Conservation (phyloP, 192 early-diverging fungal species). For the Chytriomyces sp. region DNA sequence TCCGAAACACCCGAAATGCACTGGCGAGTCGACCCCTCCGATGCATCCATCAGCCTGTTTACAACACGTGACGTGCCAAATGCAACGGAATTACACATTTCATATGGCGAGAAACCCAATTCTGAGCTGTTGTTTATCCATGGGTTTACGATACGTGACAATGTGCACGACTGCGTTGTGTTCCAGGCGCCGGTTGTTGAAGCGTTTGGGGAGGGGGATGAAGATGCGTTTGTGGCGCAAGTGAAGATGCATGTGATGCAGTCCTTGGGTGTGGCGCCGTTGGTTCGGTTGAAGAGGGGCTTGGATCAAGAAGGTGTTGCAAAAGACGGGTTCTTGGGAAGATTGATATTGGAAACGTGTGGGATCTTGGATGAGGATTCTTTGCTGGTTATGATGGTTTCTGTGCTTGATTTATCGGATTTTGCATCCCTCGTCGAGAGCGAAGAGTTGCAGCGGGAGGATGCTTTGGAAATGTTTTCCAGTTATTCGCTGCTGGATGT, state of each 20-base stretch:
- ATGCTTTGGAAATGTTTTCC: not conserved
- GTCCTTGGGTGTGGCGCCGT: not conserved
- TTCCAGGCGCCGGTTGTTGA: slow-evolving; percentile 43
- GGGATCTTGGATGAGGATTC: slow-evolving; percentile 7
- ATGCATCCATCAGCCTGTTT: slow-evolving; percentile 42
- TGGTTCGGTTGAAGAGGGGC: not conserved
- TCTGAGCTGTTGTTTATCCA: slow-evolving; percentile 73
- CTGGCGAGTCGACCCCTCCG: slow-evolving; percentile 55
- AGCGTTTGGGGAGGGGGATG: slow-evolving; percentile 19
- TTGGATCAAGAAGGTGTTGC: not conserved
- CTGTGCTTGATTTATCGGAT: slow-evolving; percentile 1
- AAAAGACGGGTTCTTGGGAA: not conserved
- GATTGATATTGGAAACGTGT: not conserved
- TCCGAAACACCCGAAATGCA: slow-evolving; percentile 56
- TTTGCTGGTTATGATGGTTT: slow-evolving; percentile 6
- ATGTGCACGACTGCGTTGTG: slow-evolving; percentile 46
- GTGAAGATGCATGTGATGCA: not conserved
- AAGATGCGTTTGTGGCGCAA: slow-evolving; percentile 4
- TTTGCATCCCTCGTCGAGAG: not conserved
- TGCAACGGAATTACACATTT: slow-evolving; percentile 60
- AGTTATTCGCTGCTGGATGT: slow-evolving; percentile 1
- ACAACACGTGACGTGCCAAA: slow-evolving; percentile 12
- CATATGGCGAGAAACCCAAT: slow-evolving; percentile 74
- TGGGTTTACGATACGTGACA: slow-evolving; percentile 65
- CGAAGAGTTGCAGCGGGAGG: not conserved